Base-by-base conservation (phyloP, 2,329 filamentous ascomycete species). In the Alternaria arborescens region DNA sequence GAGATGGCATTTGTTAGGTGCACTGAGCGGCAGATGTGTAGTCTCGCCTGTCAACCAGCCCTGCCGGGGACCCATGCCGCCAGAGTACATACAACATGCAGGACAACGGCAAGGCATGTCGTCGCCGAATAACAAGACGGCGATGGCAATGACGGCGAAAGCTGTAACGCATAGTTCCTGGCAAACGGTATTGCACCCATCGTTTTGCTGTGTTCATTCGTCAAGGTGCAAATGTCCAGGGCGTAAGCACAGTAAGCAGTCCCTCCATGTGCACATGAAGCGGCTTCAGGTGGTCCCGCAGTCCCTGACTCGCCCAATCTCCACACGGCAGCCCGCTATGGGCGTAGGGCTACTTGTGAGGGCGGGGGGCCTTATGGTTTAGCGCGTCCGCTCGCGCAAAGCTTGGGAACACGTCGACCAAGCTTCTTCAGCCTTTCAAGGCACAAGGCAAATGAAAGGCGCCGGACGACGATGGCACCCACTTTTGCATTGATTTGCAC, bases 201-300 rank as follows among this genome's bases (percentile, higher is more conserved):
- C 30, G 24, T 22, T 46, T 63, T 47, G 36, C 52, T 30, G 42
- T 55, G 52, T 53, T 71, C 28, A 74, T 75, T 77, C 64, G 73
- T 61, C 59, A 52, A 59, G 32, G 52, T 42, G 47, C 41, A 61
- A 65, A 72, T 66, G 63, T 70, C 60, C 65, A 64, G 61, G 67
- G 62, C 64, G 72, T 77, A 70, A 77, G 73, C 73, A 71, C 73
- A 72, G 75, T 61, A 62, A 68, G 67, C 69, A 75, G 65, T 73
- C 70, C 58, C 69, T 70, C 73, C 73, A 71, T 69, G 72, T 51
- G 53, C 61, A 64, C 56, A 60, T 38, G 59, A 66, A 64, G 60
- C 64, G 69, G 60, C 66, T 66, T 68, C 50, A 70, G 66, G 58
- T 63, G 64, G 59, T 68, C 62, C 70, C 63, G 58, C 56, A 58